Percentiles rank a stretch among this genome's conserved stretches.
phyloP scores from a whole-genome alignment of 1,139 yeast genomes.

The Hyphopichia fennica region DNA sequence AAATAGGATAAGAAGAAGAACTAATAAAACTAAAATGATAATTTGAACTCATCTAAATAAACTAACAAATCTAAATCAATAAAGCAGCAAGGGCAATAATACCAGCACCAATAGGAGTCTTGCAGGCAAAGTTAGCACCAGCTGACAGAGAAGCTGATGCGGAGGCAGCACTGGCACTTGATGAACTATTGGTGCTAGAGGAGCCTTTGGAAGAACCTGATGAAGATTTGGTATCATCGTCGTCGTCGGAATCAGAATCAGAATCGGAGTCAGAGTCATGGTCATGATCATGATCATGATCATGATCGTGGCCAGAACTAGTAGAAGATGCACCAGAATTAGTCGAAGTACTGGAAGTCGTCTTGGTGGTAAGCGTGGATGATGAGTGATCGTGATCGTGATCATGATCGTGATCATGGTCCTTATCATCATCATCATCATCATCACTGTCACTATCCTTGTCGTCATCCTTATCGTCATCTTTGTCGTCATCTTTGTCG shows the following conservation, averaged over 20 bases:
- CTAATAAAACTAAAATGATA: too few species aligned
- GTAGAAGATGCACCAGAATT: too few species aligned
- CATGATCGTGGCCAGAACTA: too few species aligned
- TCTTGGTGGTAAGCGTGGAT: too few species aligned
- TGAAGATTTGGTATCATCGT: background rate
- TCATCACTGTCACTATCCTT: background rate
- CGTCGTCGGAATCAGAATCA: background rate
- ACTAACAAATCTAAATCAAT: background rate
- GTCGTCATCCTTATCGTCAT: background rate
- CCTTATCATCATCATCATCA: too few species aligned
- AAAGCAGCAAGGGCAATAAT: background rate
- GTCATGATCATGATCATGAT: too few species aligned
- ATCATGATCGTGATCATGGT: background rate
- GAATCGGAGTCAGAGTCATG: background rate
- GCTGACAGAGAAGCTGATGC: background rate
- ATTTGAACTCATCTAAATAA: too few species aligned
- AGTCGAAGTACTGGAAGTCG: too few species aligned
- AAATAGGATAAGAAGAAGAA: background rate
- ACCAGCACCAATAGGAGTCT: background rate
- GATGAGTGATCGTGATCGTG: background rate
- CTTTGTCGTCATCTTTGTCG: background rate
- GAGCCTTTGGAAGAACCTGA: background rate
- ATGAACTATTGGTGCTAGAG: background rate
- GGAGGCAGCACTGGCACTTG: too few species aligned
- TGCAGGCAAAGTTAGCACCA: too few species aligned